Base-by-base conservation (phyloP, 1,139 yeast species). In the Geotrichum citri-aurantii region DNA sequence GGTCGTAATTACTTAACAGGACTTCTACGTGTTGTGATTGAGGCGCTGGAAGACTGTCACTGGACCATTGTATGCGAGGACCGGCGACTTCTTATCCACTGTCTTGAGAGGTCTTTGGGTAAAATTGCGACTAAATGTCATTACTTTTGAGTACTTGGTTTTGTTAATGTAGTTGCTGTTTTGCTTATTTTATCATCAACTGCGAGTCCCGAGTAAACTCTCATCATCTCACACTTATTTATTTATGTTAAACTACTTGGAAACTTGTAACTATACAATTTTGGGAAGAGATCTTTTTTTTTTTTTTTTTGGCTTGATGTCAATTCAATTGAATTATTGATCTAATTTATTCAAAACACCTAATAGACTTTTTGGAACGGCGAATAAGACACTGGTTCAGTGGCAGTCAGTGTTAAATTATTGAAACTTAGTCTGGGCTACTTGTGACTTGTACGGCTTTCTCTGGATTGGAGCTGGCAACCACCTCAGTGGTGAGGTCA, bases 11-110 rank as follows among this genome's bases (percentile, higher is more conserved):
- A 66, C 46, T 65, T 70, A 3, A 72, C 70, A 2, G 75, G 76
- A 8, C 59, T 72, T 56, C 59, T 72, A 50, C 63, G 72, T 47
- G 58, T 72, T 58, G 72, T 70, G 24, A 62, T 63, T 27, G 64
- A 62, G 27, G 63, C 72, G 23, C 61, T 72, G 50, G 63, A 63
- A 53, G 63, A 63, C 52, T 63, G 64, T 48, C 64, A 64, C 47
- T 71, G 74, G 69, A 72, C 66, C 57, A 59, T 72, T 11, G 66
- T 70, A 23, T 65, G 62, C 14, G 75, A 72, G 59, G 69, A 69
- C 47, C 61, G 72, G 26, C 63, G 70, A 23, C 65, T 71, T 51
- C 57, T 72, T 29, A 63, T 62, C 33, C 71, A 69, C 55, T 69
- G 73, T 53, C 64, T 72, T 44, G 69, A 70, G 56, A 65, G 73